phyloP scores from a whole-genome alignment of 1,284 basidiomycete genomes.

The Tilletiopsis washingtonensis region DNA sequence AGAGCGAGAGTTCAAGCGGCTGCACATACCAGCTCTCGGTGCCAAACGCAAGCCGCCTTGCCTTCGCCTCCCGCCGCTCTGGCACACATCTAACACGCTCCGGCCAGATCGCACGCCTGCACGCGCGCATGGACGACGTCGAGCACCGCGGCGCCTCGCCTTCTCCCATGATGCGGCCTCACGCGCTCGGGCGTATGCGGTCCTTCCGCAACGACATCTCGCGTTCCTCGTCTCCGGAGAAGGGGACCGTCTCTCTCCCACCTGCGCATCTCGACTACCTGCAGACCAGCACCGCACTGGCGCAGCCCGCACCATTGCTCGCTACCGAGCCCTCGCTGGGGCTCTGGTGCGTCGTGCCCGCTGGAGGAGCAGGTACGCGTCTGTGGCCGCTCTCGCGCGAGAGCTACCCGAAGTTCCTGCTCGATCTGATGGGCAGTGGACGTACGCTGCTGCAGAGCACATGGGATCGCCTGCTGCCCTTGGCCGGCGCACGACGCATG shows the following conservation, averaged over 20 bases:
- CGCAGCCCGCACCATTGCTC: slow-evolving; percentile 28
- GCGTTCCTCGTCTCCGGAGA: slow-evolving; percentile 25
- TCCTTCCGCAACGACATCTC: neutral
- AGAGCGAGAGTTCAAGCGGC: too few species aligned
- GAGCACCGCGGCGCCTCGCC: slow-evolving; percentile 16
- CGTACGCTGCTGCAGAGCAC: slow-evolving; percentile 10
- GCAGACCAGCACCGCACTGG: slow-evolving; percentile 3
- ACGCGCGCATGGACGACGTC: slow-evolving; percentile 29
- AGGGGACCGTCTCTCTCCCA: slow-evolving; percentile 5
- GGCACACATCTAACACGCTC: too few species aligned
- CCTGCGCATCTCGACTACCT: slow-evolving; percentile 11
- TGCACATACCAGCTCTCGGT: too few species aligned
- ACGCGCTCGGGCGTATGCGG: slow-evolving; percentile 10
- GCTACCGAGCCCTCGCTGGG: slow-evolving; percentile 38
- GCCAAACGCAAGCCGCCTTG: too few species aligned
- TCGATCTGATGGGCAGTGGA: slow-evolving; percentile 8
- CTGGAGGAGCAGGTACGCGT: slow-evolving; percentile 20
- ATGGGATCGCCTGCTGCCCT: slow-evolving; percentile 9
- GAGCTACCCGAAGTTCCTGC: slow-evolving; percentile 11
- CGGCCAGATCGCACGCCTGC: slow-evolving; percentile 29
- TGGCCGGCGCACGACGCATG: neutral
- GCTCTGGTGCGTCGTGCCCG: slow-evolving; percentile 44
- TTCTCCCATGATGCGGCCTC: slow-evolving; percentile 20
- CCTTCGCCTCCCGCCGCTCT: neutral
- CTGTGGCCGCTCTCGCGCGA: slow-evolving; percentile 11